A percentile compares a stretch with the other conserved stretches of the same genome.
Conservation (phyloP, 768 basidiomycete species). For the Leccinum subgranulosum region DNA sequence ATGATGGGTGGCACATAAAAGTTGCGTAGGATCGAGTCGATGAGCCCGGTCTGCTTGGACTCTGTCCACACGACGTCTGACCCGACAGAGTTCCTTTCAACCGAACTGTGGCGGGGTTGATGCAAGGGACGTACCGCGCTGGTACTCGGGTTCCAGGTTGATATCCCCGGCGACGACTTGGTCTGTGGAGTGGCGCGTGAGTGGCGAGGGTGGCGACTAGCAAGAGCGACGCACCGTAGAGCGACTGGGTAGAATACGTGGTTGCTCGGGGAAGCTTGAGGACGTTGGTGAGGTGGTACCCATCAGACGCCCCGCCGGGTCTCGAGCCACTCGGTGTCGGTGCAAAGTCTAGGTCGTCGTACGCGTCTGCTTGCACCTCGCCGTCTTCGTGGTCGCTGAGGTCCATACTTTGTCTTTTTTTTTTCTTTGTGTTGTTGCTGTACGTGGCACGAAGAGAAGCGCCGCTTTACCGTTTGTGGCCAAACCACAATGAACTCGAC, state of each 20-base stretch:
- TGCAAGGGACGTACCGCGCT: conserved; percentile 49
- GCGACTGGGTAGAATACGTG: conserved; percentile 59
- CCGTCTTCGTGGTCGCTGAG: conserved; percentile 21
- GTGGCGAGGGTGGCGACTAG: not conserved
- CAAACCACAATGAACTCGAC: not conserved
- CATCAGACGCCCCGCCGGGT: conserved; percentile 1
- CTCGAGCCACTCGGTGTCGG: not conserved
- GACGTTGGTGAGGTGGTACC: conserved; percentile 39
- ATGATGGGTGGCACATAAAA: conserved; percentile 80
- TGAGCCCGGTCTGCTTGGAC: conserved; percentile 66
- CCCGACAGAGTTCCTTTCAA: not conserved
- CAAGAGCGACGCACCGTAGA: conserved; percentile 41
- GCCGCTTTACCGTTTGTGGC: too few species aligned
- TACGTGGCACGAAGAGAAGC: not conserved
- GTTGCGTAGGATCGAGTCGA: conserved; percentile 77
- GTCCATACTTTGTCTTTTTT: not conserved
- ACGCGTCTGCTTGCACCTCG: conserved; percentile 10
- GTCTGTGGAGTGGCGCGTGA: conserved; percentile 36
- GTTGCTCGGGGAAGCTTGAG: conserved; percentile 57
- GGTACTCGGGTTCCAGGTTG: conserved; percentile 73
- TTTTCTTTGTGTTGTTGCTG: conserved; percentile 5
- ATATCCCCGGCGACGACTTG: conserved; percentile 65
- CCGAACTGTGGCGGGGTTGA: not conserved
- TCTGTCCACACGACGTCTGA: conserved; percentile 80
- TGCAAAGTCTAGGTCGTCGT: conserved; percentile 11